Percentiles rank a stretch among this genome's conserved stretches.
These are phyloP conservation scores for Trypanosoma scelopori DNA, from an alignment of 208 protist species.

Conservation along the genomic window DNA sequence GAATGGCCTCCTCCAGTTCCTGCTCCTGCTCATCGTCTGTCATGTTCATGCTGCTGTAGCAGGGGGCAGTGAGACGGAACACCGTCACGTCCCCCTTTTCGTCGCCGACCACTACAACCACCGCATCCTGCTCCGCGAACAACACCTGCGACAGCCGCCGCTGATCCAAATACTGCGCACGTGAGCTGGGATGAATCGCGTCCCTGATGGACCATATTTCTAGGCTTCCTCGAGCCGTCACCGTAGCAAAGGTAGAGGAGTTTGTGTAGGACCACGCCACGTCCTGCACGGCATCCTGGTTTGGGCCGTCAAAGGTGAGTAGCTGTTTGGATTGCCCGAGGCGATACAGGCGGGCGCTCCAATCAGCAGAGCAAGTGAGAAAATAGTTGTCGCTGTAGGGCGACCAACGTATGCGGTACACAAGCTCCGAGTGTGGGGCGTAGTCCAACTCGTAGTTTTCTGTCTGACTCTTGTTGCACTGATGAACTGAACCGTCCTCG, in stretches of 20 bases:
- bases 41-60: slow-evolving; percentile 51
- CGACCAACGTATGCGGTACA: slow-evolving; percentile 94
- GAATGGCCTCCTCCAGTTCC: slow-evolving; percentile 70
- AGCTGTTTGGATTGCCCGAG: slow-evolving; percentile 58
- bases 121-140: slow-evolving; percentile 86
- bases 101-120: slow-evolving; percentile 89
- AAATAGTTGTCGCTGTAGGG: slow-evolving; percentile 92
- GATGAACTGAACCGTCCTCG: slow-evolving; percentile 94
- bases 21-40: slow-evolving; percentile 82
- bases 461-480: slow-evolving; percentile 95
- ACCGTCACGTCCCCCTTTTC: slow-evolving; percentile 89
- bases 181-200: slow-evolving; percentile 67
- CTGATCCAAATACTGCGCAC: slow-evolving; percentile 66
- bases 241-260: slow-evolving; percentile 92
- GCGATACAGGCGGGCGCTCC: slow-evolving; percentile 93
- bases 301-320: slow-evolving; percentile 83
- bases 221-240: slow-evolving; percentile 81
- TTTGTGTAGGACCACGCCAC: slow-evolving; percentile 92
- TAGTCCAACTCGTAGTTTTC: slow-evolving; percentile 95
- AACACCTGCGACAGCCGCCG: slow-evolving; percentile 73
- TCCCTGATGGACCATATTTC: slow-evolving; percentile 82
- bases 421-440: slow-evolving; percentile 89
- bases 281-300: slow-evolving; percentile 91
- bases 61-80: slow-evolving; percentile 43
- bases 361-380: slow-evolving; percentile 96